Base-by-base conservation (phyloP, 345 rosid species). In the Arabis hirsuta region DNA sequence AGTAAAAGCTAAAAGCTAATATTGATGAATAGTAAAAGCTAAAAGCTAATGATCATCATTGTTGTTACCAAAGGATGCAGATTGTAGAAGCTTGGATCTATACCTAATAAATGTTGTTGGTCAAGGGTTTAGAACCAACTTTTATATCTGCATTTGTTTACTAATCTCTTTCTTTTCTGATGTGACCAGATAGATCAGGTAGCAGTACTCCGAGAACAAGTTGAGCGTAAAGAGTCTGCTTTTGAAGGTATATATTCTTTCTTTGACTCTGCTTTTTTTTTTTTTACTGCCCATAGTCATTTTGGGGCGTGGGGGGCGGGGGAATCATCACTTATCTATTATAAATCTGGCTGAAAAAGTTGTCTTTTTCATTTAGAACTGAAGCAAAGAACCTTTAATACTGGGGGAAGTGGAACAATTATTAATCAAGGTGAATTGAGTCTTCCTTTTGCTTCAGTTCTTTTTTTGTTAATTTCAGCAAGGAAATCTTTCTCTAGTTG, bases 221-320 rank as follows among this genome's bases (percentile, higher is more conserved):
- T 83, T 74, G 90, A 86, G 80, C 71, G 81, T 71, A 88, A 85
- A 83, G 96, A 94, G 82, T 86, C 72, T 44, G 70, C 91, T 55
- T 76, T 77, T 76, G 96, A 86, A 88, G 98, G 97, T 94, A 78
- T 63, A 70, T 8, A 7, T 3, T 78, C 38, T 65, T 52, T 59
- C 31, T 51, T 29, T 51, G 29, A 3, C n/a, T n/a, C n/a, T n/a
- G n/a, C n/a, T n/a, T n/a, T n/a, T n/a, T n/a, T n/a, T n/a, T n/a
- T n/a, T n/a, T n/a, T n/a, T n/a, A n/a, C n/a, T n/a, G 46, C 63
- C 36, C 61, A 43, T 20, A 58, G 43, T n/a, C n/a, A n/a, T n/a
- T n/a, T n/a, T n/a, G n/a, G n/a, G n/a, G n/a, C n/a, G n/a, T n/a
- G n/a, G 50, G 55, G 60, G 24, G 24, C 1, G 24, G 24, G 24